phyloP scores from a whole-genome alignment of 495 filamentous ascomycete genomes.

The Rostrohypoxylon terebratum region DNA sequence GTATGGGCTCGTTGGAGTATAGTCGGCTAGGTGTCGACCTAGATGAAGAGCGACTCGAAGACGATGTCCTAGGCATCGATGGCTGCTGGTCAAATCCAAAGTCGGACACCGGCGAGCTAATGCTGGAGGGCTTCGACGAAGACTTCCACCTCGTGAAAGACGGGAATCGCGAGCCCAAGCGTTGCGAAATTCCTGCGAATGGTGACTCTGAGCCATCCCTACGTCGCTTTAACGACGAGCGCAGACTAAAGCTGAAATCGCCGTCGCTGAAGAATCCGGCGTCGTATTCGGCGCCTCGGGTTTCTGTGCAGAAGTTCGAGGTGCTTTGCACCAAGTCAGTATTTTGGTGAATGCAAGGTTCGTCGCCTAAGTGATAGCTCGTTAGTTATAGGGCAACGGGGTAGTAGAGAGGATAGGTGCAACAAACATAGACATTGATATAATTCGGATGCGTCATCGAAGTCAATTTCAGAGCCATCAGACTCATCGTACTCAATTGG shows the following conservation, averaged over 20 bases:
- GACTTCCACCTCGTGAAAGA: slow-evolving; percentile 75
- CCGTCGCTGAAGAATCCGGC: slow-evolving; percentile 70
- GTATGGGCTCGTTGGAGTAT: slow-evolving; percentile 64
- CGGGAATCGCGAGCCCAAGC: slow-evolving; percentile 77
- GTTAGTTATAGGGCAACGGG: slow-evolving; percentile 18
- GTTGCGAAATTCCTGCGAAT: slow-evolving; percentile 71
- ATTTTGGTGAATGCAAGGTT: slow-evolving; percentile 57
- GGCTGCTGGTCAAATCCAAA: slow-evolving; percentile 57
- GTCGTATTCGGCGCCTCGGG: slow-evolving; percentile 66
- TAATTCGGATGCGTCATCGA: slow-evolving; percentile 52
- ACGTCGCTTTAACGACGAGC: slow-evolving; percentile 62
- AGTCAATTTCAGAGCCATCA: slow-evolving; percentile 63
- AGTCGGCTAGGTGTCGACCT: slow-evolving; percentile 68
- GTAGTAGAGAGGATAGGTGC: not conserved
- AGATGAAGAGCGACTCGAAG: slow-evolving; percentile 77
- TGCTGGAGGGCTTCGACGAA: slow-evolving; percentile 61
- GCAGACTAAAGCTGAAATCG: slow-evolving; percentile 63
- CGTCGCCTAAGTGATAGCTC: slow-evolving; percentile 52
- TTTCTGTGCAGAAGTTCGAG: slow-evolving; percentile 49
- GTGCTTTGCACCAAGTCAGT: slow-evolving; percentile 54
- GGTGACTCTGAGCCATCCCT: slow-evolving; percentile 74
- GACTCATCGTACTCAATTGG: slow-evolving; percentile 65
- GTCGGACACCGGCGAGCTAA: slow-evolving; percentile 61
- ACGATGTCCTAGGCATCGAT: slow-evolving; percentile 55
- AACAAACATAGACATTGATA: slow-evolving; percentile 67